These are phyloP conservation scores for Hyaloscypha hepaticicola DNA, from an alignment of 495 filamentous ascomycete species.

Conservation along the genomic window DNA sequence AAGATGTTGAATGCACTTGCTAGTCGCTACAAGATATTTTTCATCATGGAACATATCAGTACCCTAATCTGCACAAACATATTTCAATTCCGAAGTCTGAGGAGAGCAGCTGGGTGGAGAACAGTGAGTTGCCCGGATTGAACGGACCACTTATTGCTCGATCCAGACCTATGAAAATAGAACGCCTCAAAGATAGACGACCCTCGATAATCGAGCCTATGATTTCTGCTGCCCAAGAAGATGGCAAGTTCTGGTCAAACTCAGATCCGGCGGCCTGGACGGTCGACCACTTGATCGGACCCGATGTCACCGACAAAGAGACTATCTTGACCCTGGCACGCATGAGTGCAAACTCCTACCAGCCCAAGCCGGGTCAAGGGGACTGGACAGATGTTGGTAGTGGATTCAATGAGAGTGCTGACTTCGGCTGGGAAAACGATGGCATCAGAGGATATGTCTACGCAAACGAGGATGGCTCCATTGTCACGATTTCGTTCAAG, in stretches of 20 bases:
- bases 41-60: slow-evolving; percentile 73
- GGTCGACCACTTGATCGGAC: slow-evolving; percentile 69
- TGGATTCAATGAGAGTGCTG: slow-evolving; percentile 71
- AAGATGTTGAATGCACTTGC: background rate
- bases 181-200: slow-evolving; percentile 77
- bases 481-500: slow-evolving; percentile 85
- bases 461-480: slow-evolving; percentile 75
- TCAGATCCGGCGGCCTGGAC: slow-evolving; percentile 69
- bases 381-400: slow-evolving; percentile 82
- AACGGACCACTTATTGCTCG: slow-evolving; percentile 48
- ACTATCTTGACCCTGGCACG: slow-evolving; percentile 77
- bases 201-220: slow-evolving; percentile 71
- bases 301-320: slow-evolving; percentile 80
- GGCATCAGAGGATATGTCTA: slow-evolving; percentile 89
- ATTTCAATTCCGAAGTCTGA: slow-evolving; percentile 62
- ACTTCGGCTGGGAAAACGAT: slow-evolving; percentile 89
- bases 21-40: slow-evolving; percentile 82
- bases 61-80: slow-evolving; percentile 73
- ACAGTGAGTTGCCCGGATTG: slow-evolving; percentile 41
- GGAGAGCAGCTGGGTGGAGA: slow-evolving; percentile 63
- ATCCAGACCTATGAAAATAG: slow-evolving; percentile 62
- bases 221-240: slow-evolving; percentile 60
- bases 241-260: slow-evolving; percentile 52
- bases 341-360: slow-evolving; percentile 84
- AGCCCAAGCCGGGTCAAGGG: slow-evolving; percentile 61